Conservation (phyloP, 179 eudicot species). For the Silene vulgaris region DNA sequence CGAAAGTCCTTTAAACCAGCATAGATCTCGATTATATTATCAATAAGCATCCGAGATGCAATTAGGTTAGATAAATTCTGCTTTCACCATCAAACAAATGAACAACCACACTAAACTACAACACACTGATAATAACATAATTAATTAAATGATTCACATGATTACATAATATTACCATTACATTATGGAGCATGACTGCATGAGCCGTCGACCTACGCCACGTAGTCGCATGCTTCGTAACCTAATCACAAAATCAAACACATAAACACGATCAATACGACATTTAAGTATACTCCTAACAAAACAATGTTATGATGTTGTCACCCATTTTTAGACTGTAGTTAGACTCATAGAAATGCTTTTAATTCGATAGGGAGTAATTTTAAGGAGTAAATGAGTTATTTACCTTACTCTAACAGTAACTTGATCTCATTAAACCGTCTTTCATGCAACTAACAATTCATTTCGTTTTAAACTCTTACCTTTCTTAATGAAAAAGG, state of each 20-base stretch:
- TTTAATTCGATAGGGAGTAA: too few relatives aligned
- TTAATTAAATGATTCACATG: slow-evolving; percentile 3
- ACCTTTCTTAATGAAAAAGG: too few relatives aligned
- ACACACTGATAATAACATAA: not conserved
- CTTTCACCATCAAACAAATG: not conserved
- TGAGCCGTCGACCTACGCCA: slow-evolving; percentile 16
- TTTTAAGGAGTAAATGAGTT: too few relatives aligned
- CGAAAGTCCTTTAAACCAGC: not conserved
- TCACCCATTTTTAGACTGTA: too few relatives aligned
- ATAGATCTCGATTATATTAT: not conserved
- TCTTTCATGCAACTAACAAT: too few relatives aligned
- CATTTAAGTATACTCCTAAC: not conserved
- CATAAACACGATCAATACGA: not conserved
- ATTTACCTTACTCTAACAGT: too few relatives aligned
- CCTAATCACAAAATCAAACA: slow-evolving; percentile 18
- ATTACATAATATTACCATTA: not conserved
- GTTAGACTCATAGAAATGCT: too few relatives aligned
- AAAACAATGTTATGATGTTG: not conserved
- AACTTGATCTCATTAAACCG: too few relatives aligned
- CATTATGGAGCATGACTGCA: slow-evolving; percentile 11
- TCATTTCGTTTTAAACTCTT: too few relatives aligned
- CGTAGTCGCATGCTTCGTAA: slow-evolving; percentile 33
- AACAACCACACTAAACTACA: not conserved
- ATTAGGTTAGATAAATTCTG: not conserved
- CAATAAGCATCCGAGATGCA: not conserved